phyloP scores from a whole-genome alignment of 768 basidiomycete species.

The Pleurotus platypus region DNA sequence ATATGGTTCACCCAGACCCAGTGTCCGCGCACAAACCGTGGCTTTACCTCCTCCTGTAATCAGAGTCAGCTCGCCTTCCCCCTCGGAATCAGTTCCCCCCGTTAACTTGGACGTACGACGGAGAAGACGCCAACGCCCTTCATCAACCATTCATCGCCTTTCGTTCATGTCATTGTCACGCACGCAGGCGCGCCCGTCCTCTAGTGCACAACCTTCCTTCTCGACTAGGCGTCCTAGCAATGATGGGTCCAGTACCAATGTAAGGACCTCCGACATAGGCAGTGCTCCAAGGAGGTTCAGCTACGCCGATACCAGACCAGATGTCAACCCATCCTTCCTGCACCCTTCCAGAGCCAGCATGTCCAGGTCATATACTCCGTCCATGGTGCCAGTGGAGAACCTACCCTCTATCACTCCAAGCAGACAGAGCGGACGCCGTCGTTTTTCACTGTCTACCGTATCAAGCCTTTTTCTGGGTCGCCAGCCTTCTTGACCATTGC shows the following conservation, averaged over 20 bases:
- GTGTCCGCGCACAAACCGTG: not conserved
- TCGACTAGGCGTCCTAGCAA: not conserved
- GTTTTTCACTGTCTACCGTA: slow-evolving; percentile 28
- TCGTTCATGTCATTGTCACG: not conserved
- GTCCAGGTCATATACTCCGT: not conserved
- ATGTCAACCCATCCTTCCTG: not conserved
- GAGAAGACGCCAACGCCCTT: not conserved
- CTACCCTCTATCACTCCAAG: not conserved
- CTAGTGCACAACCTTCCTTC: not conserved
- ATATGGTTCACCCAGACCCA: not conserved
- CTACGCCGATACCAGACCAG: not conserved
- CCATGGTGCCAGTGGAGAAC: not conserved
- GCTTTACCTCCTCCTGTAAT: not conserved
- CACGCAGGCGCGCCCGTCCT: slow-evolving; percentile 7
- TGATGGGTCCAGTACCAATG: not conserved
- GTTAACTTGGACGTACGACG: not conserved
- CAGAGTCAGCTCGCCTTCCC: not conserved
- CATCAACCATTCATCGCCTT: not conserved
- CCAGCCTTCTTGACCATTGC: not conserved
- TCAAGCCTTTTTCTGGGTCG: slow-evolving; percentile 19
- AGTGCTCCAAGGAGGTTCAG: not conserved
- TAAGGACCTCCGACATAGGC: not conserved
- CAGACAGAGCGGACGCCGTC: slow-evolving; percentile 18
- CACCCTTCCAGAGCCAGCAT: not conserved
- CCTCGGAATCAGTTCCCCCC: not conserved